phyloP scores from a whole-genome alignment of 2,329 filamentous ascomycete species.

The Ophiostoma perfectum region DNA sequence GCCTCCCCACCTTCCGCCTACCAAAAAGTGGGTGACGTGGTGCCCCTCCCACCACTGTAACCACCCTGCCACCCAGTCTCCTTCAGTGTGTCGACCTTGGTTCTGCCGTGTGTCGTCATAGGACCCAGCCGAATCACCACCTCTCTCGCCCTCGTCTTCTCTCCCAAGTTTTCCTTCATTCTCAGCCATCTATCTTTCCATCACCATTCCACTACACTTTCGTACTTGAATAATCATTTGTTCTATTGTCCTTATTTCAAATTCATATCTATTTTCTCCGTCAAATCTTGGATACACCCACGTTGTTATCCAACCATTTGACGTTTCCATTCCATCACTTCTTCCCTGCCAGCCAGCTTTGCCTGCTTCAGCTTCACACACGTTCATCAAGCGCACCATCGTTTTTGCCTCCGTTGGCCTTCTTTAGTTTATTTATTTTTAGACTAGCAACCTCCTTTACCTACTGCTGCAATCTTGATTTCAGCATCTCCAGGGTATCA shows the following conservation, averaged over 20 bases:
- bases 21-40: conserved; percentile 2
- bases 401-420: neutral
- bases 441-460: neutral
- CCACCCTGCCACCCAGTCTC: neutral
- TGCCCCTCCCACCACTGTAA: conserved; percentile 13
- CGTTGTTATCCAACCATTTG: neutral
- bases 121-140: conserved; percentile 9
- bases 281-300: neutral
- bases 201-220: neutral
- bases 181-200: neutral
- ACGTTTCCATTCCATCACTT: neutral
- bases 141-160: neutral
- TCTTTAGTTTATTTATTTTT: neutral
- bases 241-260: neutral
- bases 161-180: neutral
- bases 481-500: neutral
- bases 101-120: conserved; percentile 22
- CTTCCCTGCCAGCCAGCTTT: neutral
- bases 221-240: neutral
- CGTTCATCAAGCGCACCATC: neutral
- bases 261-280: neutral
- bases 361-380: neutral
- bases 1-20: neutral
- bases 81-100: conserved; percentile 12
- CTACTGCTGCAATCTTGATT: neutral